Evolutionary conservation across 352 stramenopile species (phyloP).

Genomic region (Phytophthora citricola): DNA sequence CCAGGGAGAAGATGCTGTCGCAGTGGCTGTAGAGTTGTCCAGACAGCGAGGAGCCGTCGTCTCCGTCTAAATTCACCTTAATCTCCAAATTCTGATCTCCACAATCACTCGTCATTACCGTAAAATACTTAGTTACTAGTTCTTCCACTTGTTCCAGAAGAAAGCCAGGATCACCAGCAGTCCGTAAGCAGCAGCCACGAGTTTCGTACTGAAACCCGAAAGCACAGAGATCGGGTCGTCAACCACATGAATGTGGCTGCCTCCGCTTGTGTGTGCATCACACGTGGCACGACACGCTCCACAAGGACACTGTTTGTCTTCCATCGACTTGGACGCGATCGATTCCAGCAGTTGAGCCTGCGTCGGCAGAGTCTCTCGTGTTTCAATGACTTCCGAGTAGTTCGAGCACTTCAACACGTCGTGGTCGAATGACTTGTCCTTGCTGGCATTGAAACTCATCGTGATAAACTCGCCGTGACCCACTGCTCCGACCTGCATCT

Average conservation of each 20-base stretch:
- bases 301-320: slow-evolving; percentile 79
- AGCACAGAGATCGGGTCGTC: slow-evolving; percentile 76
- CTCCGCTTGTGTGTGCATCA: slow-evolving; percentile 47
- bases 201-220: slow-evolving; percentile 64
- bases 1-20: slow-evolving; percentile 51
- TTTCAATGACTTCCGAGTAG: slow-evolving; percentile 65
- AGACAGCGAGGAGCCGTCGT: slow-evolving; percentile 43
- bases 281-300: slow-evolving; percentile 74
- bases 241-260: slow-evolving; percentile 57
- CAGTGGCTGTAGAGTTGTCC: slow-evolving; percentile 36
- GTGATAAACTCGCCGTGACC: slow-evolving; percentile 90
- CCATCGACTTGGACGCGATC: slow-evolving; percentile 52
- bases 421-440: slow-evolving; percentile 55
- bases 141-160: slow-evolving; percentile 52
- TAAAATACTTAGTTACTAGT: slow-evolving; percentile 22
- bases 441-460: slow-evolving; percentile 65
- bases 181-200: slow-evolving; percentile 71
- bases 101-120: slow-evolving; percentile 7
- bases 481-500: slow-evolving; percentile 88
- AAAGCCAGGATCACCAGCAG: slow-evolving; percentile 46
- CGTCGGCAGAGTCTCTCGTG: slow-evolving; percentile 50
- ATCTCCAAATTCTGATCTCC: slow-evolving; percentile 4
- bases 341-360: slow-evolving; percentile 76
- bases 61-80: slow-evolving; percentile 29
- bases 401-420: slow-evolving; percentile 78